Percentiles rank a stretch among this genome's conserved stretches.
Evolutionary conservation across 805 yeast genomes (phyloP).

Genomic region (Ascoidea asiatica): DNA sequence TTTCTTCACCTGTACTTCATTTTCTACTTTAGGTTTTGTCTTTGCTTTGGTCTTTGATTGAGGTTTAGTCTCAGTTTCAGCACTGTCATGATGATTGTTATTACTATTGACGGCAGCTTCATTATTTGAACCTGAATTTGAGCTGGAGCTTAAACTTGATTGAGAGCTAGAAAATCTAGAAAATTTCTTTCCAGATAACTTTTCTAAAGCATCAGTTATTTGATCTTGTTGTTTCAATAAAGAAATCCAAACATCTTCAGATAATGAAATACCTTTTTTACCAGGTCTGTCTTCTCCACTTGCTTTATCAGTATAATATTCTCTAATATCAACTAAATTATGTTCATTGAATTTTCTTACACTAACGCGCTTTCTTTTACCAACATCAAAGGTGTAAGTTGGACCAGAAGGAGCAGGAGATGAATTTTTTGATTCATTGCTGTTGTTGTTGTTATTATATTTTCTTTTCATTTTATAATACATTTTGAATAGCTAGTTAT

Average conservation of each 20-base stretch:
- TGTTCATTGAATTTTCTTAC: slow-evolving; percentile 59
- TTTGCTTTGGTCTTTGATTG: too few species aligned
- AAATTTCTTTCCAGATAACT: slow-evolving; percentile 15
- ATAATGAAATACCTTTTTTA: slow-evolving; percentile 56
- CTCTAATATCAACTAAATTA: slow-evolving; percentile 71
- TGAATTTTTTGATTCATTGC: neutral
- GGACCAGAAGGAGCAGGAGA: neutral
- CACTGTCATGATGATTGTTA: neutral
- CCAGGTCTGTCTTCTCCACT: slow-evolving; percentile 65
- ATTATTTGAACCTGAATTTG: too few species aligned
- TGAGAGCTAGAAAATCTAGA: neutral
- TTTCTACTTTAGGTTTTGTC: too few species aligned
- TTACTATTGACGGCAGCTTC: too few species aligned
- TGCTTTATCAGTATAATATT: slow-evolving; percentile 50
- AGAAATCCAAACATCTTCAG: slow-evolving; percentile 39
- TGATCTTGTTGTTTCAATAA: slow-evolving; percentile 32
- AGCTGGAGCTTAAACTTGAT: too few species aligned
- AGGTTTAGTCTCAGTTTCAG: neutral
- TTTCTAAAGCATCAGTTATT: slow-evolving; percentile 36
- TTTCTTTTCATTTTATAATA: neutral
- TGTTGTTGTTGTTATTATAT: neutral
- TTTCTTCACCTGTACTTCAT: too few species aligned
- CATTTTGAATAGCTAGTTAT: too few species aligned
- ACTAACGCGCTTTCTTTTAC: slow-evolving; percentile 53
- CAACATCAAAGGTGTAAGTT: slow-evolving; percentile 15